These are phyloP conservation scores for Herpetospermum pedunculosum DNA, from an alignment of 306 rosid genomes.

Conservation along the genomic window DNA sequence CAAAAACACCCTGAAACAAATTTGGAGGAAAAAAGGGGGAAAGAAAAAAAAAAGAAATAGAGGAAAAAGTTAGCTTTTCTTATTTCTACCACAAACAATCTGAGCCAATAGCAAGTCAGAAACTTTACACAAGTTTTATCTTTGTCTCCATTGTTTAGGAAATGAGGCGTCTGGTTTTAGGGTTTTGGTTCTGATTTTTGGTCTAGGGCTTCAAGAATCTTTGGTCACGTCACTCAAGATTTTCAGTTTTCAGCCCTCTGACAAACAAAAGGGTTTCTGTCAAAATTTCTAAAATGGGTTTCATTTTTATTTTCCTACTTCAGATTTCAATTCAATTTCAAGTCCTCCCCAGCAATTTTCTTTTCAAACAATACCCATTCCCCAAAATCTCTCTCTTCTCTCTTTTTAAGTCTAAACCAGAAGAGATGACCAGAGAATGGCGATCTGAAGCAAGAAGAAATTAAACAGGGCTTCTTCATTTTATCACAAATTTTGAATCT, in stretches of 20 bases:
- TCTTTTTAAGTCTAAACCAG: neutral
- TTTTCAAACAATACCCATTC: neutral
- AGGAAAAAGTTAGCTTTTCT: neutral
- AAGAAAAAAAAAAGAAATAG: neutral
- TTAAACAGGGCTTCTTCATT: neutral
- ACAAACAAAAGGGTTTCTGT: conserved; percentile 11
- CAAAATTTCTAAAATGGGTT: conserved; percentile 3
- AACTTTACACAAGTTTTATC: conserved; percentile 10
- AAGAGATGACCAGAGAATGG: neutral
- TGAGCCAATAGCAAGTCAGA: conserved; percentile 1
- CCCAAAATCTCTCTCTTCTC: neutral
- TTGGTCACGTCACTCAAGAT: conserved; percentile 13
- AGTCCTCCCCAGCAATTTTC: neutral
- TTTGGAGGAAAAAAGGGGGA: neutral
- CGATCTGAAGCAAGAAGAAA: neutral
- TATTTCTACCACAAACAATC: neutral
- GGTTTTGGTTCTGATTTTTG: neutral
- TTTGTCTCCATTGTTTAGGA: conserved; percentile 8
- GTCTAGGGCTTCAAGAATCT: conserved; percentile 15
- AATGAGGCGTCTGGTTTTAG: conserved; percentile 5
- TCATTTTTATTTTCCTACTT: neutral
- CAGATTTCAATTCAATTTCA: neutral
- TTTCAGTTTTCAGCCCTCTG: conserved; percentile 7
- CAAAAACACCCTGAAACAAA: neutral
- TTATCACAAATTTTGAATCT: neutral